These are phyloP conservation scores for Trifolium subterraneum DNA, from an alignment of 306 rosid species.

Conservation along the genomic window DNA sequence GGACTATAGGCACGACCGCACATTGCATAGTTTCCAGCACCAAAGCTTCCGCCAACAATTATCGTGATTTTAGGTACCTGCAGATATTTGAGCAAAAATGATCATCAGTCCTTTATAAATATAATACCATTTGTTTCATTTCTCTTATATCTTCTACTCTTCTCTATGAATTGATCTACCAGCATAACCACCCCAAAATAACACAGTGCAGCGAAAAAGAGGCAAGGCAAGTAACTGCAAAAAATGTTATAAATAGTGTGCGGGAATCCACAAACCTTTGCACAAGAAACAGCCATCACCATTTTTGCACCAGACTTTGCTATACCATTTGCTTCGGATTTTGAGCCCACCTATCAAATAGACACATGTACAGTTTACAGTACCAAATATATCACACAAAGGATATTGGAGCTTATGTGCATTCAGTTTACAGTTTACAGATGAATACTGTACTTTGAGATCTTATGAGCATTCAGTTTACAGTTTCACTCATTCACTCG, in stretches of 20 bases:
- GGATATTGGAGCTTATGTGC: no score
- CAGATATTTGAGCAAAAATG: slow-evolving; percentile 26
- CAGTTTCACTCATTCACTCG: no score
- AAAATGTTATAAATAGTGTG: slow-evolving; percentile 13
- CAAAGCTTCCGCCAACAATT: slow-evolving; percentile 94
- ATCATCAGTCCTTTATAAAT: neutral
- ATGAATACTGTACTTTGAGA: no score
- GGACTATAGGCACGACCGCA: slow-evolving; percentile 99
- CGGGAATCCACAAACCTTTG: slow-evolving; percentile 68
- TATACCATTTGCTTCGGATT: slow-evolving; percentile 94
- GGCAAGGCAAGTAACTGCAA: slow-evolving; percentile 1
- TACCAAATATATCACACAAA: no score
- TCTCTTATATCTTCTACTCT: neutral
- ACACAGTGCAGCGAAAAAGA: neutral
- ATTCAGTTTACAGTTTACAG: no score
- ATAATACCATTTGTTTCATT: slow-evolving; percentile 9
- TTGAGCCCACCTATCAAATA: slow-evolving; percentile 83
- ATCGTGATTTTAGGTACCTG: slow-evolving; percentile 95
- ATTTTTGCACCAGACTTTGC: slow-evolving; percentile 98
- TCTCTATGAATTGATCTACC: slow-evolving; percentile 11
- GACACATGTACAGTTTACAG: slow-evolving; percentile 8
- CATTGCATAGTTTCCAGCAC: slow-evolving; percentile 99
- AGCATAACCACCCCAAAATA: neutral
- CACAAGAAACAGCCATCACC: slow-evolving; percentile 99
- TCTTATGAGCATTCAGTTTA: no score